These are phyloP conservation scores for Prunus armeniaca DNA, from an alignment of 306 rosid species.

Conservation along the genomic window DNA sequence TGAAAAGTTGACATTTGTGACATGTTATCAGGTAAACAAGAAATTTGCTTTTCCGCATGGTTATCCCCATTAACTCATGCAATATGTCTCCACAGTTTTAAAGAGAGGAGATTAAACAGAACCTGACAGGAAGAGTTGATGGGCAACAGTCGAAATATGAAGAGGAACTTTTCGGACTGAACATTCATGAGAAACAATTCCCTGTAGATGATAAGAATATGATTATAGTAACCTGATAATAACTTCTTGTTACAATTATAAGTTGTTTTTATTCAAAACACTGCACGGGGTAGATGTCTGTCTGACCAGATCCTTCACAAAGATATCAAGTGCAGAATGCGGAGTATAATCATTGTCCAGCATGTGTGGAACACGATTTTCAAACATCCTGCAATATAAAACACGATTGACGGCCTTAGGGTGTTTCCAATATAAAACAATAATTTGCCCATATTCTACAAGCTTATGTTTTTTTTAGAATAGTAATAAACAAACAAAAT, in stretches of 20 bases:
- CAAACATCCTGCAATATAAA: conserved; percentile 74
- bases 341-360: conserved; percentile 89
- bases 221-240: conserved; percentile 12
- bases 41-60: neutral
- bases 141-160: conserved; percentile 69
- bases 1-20: neutral
- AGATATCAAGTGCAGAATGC: conserved; percentile 89
- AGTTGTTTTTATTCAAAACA: conserved; percentile 16
- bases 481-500: neutral
- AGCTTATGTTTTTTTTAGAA: neutral
- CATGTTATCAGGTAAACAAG: neutral
- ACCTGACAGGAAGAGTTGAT: conserved; percentile 88
- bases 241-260: conserved; percentile 14
- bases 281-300: conserved; percentile 12
- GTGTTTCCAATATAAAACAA: neutral
- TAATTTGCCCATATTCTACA: neutral
- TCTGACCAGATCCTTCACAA: conserved; percentile 93
- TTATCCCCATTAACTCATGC: neutral
- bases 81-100: conserved; percentile 9
- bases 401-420: neutral
- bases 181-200: conserved; percentile 86
- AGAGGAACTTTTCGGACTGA: conserved; percentile 72
- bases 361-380: conserved; percentile 97
- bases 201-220: conserved; percentile 47
- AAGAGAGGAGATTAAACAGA: conserved; percentile 24